Conservation (phyloP, 441 rosid genomes). For the Pelargonium hybrid region DNA sequence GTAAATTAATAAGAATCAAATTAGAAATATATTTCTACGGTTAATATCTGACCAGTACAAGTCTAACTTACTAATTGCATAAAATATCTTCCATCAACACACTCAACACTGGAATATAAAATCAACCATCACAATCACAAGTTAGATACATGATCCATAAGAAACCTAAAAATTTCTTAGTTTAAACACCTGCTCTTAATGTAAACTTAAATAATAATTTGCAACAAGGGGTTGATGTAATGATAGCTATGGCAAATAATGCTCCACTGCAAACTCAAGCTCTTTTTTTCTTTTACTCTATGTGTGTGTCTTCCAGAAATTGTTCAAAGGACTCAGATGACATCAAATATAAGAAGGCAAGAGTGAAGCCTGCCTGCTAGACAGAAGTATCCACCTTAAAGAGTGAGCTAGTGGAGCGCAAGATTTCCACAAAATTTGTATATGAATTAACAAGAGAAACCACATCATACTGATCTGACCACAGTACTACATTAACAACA, state of each 20-base stretch:
- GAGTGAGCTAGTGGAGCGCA: constrained; percentile 10
- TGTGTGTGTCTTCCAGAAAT: neutral
- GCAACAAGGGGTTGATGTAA: neutral
- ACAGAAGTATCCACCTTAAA: constrained; percentile 15
- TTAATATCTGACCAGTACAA: constrained; percentile 14
- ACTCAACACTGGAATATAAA: neutral
- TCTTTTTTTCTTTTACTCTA: neutral
- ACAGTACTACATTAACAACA: neutral
- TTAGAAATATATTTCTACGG: neutral
- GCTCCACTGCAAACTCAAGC: neutral
- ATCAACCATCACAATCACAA: constrained; percentile 1
- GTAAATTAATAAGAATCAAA: constrained; percentile 17
- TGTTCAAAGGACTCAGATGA: neutral
- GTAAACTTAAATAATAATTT: neutral
- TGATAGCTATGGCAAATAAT: neutral
- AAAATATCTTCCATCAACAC: neutral
- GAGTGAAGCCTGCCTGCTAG: constrained; percentile 12
- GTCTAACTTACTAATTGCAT: constrained; percentile 1
- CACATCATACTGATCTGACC: constrained; percentile 1
- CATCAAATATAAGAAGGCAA: neutral
- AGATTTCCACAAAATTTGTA: constrained; percentile 11
- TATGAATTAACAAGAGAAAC: constrained; percentile 8
- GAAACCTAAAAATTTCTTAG: neutral
- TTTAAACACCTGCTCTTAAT: neutral
- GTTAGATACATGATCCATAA: neutral